Conservation (phyloP, 306 rosid genomes). For the Cucumis cinereus region DNA sequence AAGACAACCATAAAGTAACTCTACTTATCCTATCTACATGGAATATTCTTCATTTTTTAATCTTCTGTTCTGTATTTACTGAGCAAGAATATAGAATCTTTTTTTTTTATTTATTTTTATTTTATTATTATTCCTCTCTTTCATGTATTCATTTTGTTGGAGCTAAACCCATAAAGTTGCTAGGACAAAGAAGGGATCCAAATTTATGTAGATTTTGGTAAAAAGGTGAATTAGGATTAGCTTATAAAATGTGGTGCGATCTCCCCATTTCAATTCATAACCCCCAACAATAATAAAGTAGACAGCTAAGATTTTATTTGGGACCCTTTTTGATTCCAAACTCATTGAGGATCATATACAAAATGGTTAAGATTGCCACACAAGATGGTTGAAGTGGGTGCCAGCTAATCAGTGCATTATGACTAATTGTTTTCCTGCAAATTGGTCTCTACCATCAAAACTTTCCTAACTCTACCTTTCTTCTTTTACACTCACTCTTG, state of each 20-base stretch:
- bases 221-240: background rate
- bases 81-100: background rate
- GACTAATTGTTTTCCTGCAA: background rate
- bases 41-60: background rate
- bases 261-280: background rate
- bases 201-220: background rate
- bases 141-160: background rate
- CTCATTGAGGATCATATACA: background rate
- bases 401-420: constrained; percentile 3
- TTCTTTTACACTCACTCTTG: background rate
- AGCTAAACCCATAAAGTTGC: background rate
- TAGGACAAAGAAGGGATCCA: background rate
- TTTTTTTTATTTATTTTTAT: background rate
- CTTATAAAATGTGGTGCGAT: background rate
- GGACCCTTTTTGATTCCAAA: background rate
- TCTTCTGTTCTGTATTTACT: background rate
- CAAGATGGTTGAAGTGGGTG: background rate
- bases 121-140: background rate
- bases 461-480: background rate
- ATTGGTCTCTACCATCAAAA: background rate
- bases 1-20: background rate
- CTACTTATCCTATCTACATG: background rate
- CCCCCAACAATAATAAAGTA: background rate
- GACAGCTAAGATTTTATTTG: background rate
- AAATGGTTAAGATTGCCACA: background rate